These are phyloP conservation scores for Wallacemonas sp. DNA, from an alignment of 208 protist genomes.

Conservation along the genomic window DNA sequence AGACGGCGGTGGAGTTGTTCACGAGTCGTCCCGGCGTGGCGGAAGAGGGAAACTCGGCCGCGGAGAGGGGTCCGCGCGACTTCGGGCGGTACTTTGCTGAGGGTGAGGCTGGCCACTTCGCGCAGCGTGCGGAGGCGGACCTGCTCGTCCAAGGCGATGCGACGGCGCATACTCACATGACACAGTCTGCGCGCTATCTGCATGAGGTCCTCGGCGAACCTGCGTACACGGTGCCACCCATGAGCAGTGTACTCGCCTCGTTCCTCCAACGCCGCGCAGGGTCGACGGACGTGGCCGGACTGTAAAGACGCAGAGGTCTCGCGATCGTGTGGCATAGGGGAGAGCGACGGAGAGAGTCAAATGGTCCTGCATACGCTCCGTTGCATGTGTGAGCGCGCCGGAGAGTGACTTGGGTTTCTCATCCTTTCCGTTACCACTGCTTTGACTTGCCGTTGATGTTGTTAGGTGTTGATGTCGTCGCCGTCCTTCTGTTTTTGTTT, in stretches of 20 bases:
- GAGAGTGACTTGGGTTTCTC: no score
- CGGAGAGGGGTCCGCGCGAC: not conserved
- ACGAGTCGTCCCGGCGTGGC: not conserved
- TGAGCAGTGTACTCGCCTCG: conserved; percentile 64
- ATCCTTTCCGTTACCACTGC: no score
- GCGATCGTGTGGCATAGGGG: not conserved
- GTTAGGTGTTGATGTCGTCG: conserved; percentile 7
- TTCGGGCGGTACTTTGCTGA: conserved; percentile 8
- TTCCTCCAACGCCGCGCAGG: conserved; percentile 44
- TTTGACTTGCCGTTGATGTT: no score
- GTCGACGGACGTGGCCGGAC: not conserved
- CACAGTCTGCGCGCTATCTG: conserved; percentile 39
- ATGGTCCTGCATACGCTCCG: no score
- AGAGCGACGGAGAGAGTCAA: not conserved
- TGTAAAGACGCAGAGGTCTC: not conserved
- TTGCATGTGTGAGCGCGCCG: no score
- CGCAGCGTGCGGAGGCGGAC: conserved; percentile 18
- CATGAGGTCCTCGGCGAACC: conserved; percentile 61
- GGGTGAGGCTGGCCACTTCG: not conserved
- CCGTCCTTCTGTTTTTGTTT: conserved; percentile 10
- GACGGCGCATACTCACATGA: conserved; percentile 24
- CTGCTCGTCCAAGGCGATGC: not conserved
- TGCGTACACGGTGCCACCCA: conserved; percentile 73
- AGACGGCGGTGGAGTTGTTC: conserved; percentile 18
- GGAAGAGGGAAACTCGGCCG: not conserved